Base-by-base conservation (phyloP, 352 stramenopile genomes). In the Phytophthora nicotianae region DNA sequence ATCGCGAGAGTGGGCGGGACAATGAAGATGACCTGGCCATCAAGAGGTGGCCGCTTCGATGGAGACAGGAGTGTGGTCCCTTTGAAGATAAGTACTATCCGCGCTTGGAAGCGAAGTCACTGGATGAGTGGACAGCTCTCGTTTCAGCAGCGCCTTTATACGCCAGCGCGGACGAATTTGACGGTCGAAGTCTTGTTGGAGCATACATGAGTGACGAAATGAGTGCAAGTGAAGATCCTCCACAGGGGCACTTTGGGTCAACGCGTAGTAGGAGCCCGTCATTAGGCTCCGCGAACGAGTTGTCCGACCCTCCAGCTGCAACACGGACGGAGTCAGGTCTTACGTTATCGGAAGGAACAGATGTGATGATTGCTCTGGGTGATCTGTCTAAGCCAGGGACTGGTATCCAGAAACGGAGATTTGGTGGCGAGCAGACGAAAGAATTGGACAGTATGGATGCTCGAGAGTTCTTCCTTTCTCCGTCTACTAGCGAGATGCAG, bases 401-500 rank as follows among this genome's bases (percentile, higher is more conserved):
- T 41, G 70, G 66, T 24, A 68, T 16, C 35, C 71, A 69, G 38
- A 69, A 70, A 20, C 61, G 68, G 24, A 73, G 74, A 20, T 75
- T 90, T 52, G 78, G 77, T 32, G 79, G 73, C 2, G 80, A 73
- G 48, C 70, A 77, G 43, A 74, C 77, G 33, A 73, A 63, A 41
- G 75, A 77, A 50, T 62, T 86, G 5, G 77, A 93, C 35, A 79
- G 72, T 37, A 61, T 86, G 33, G 81, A 90, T 53, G 77, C 72
- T 17, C 76, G 78, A 27, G 83, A 94, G 41, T 84, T 90, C 53
- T 92, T 95, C 40, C 67, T 95, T 13, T 92, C 83, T 27, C 85
- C 84, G n/a, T 95, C 87, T 23, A 90, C 68, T 9, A 91, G 79
- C 46, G 87, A 95, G 64, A 92, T 95, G 84, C 79, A 95, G 68